phyloP scores from a whole-genome alignment of 2,329 filamentous ascomycete genomes.

The Diaporthe humulicola region DNA sequence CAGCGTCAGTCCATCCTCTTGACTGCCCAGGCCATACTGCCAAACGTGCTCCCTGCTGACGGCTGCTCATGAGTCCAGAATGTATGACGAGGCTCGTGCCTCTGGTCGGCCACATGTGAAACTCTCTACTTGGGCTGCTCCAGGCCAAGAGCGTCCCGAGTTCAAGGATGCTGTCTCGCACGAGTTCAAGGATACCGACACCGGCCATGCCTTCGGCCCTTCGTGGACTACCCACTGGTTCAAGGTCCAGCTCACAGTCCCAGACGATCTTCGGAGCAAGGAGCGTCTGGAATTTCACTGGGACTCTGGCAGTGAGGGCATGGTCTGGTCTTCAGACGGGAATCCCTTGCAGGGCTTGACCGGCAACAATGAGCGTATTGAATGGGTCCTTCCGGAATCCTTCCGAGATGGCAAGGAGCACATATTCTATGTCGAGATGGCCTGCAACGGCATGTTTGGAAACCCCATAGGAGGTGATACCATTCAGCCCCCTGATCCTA shows the following conservation, averaged over 20 bases:
- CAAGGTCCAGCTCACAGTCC: constrained; percentile 83
- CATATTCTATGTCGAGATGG: constrained; percentile 96
- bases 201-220: constrained; percentile 88
- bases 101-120: constrained; percentile 83
- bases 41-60: constrained; percentile 31
- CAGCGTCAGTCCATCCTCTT: constrained; percentile 44
- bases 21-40: constrained; percentile 32
- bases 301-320: constrained; percentile 94
- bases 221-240: constrained; percentile 99
- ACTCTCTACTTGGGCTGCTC: constrained; percentile 88
- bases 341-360: constrained; percentile 92
- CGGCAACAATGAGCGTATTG: constrained; percentile 86
- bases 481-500: constrained; percentile 90
- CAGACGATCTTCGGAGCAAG: constrained; percentile 78
- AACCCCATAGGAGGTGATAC: constrained; percentile 84
- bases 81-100: constrained; percentile 76
- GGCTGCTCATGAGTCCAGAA: constrained; percentile 57
- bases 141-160: constrained; percentile 81
- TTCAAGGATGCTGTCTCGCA: constrained; percentile 87
- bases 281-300: constrained; percentile 94
- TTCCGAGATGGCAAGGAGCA: constrained; percentile 91
- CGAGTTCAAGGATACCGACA: constrained; percentile 79
- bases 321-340: constrained; percentile 94
- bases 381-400: constrained; percentile 88
- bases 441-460: constrained; percentile 98